Conservation (phyloP, 2,329 filamentous ascomycete genomes). For the Cordyceps javanica region DNA sequence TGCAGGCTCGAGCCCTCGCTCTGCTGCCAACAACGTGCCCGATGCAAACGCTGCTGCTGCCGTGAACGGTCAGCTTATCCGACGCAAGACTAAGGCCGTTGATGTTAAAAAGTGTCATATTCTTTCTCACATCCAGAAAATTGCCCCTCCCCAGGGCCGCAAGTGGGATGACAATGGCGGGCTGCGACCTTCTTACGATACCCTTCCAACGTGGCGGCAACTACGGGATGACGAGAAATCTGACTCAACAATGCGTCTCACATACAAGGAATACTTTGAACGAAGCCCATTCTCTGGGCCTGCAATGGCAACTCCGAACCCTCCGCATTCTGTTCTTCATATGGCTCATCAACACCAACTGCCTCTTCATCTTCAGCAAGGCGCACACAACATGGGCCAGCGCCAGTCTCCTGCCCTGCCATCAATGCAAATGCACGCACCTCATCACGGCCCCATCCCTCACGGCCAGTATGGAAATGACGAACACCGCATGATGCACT, state of each 20-base stretch:
- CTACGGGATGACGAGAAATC: conserved; percentile 64
- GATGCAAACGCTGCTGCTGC: conserved; percentile 22
- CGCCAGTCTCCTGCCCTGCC: conserved; percentile 69
- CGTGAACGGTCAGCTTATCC: conserved; percentile 49
- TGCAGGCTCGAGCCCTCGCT: conserved; percentile 65
- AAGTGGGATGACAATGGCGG: conserved; percentile 73
- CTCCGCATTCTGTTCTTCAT: conserved; percentile 62
- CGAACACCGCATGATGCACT: conserved; percentile 83
- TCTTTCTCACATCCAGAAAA: conserved; percentile 46
- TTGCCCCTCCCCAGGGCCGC: conserved; percentile 45
- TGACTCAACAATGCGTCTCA: conserved; percentile 57
- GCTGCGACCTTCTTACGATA: conserved; percentile 79
- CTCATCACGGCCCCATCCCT: conserved; percentile 62
- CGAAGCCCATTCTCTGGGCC: conserved; percentile 49
- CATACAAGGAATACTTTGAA: conserved; percentile 77
- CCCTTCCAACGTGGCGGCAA: conserved; percentile 76
- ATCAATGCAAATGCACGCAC: conserved; percentile 69
- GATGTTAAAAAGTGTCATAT: conserved; percentile 63
- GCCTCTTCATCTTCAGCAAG: conserved; percentile 74
- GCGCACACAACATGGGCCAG: conserved; percentile 59
- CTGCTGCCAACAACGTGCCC: conserved; percentile 46
- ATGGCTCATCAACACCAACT: conserved; percentile 79
- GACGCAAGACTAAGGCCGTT: conserved; percentile 65
- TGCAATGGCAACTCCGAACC: conserved; percentile 62
- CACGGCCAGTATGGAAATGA: conserved; percentile 67